Percentiles rank a stretch among this genome's conserved stretches.
These are phyloP conservation scores for Yueomyces sp. DNA, from an alignment of 805 yeast genomes.

Conservation along the genomic window DNA sequence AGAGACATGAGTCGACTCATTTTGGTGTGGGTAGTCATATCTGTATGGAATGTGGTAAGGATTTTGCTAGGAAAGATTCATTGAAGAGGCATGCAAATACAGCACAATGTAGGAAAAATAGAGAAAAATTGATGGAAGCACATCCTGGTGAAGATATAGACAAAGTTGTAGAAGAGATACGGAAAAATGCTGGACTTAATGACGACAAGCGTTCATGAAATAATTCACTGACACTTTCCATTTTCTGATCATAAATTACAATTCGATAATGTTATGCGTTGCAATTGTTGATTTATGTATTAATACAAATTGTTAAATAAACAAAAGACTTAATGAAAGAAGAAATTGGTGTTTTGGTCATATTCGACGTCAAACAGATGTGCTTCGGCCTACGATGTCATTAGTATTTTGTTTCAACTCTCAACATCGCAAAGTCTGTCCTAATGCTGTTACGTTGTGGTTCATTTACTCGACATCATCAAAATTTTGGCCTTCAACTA, in stretches of 20 bases:
- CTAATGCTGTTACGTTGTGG: no score
- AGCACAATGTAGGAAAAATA: constrained; percentile 59
- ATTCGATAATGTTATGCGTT: no score
- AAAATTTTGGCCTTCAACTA: constrained; percentile 65
- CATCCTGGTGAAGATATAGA: not conserved
- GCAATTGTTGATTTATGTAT: no score
- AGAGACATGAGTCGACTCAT: constrained; percentile 68
- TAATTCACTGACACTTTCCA: not conserved
- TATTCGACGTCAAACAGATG: no score
- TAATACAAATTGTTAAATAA: no score
- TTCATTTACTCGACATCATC: constrained; percentile 5
- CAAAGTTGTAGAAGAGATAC: not conserved
- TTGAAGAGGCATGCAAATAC: constrained; percentile 65
- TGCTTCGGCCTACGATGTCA: no score
- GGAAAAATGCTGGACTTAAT: not conserved
- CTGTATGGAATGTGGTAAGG: constrained; percentile 66
- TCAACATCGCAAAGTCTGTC: no score
- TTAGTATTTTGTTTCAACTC: no score
- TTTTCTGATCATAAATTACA: no score
- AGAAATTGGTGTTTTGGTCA: no score
- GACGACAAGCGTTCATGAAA: not conserved
- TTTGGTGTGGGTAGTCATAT: constrained; percentile 57
- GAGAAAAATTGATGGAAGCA: constrained; percentile 34
- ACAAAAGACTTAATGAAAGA: no score
- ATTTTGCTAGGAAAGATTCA: constrained; percentile 76